These are phyloP conservation scores for Dysphania ambrosioides DNA, from an alignment of 148 eudicot genomes.

Conservation along the genomic window DNA sequence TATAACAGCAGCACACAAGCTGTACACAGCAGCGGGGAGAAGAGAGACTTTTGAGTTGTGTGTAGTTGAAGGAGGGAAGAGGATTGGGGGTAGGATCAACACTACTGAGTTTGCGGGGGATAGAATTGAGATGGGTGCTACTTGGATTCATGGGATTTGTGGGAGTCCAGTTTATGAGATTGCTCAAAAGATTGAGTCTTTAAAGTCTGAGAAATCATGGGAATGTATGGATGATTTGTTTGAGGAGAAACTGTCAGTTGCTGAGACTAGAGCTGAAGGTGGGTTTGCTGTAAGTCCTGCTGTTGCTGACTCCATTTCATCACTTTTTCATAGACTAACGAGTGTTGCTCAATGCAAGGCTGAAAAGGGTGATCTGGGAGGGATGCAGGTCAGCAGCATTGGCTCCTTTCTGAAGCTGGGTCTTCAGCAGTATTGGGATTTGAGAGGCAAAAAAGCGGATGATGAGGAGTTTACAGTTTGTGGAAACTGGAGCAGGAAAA, in stretches of 20 bases:
- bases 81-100: slow-evolving; percentile 86
- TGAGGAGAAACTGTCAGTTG: slow-evolving; percentile 35
- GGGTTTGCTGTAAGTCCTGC: slow-evolving; percentile 50
- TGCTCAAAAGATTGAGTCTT: slow-evolving; percentile 50
- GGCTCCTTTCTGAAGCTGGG: slow-evolving; percentile 64
- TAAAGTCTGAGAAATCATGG: slow-evolving; percentile 69
- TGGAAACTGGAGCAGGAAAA: slow-evolving; percentile 49
- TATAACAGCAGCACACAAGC: slow-evolving; percentile 79
- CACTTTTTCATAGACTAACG: slow-evolving; percentile 58
- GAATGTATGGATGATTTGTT: slow-evolving; percentile 75
- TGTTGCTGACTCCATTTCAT: slow-evolving; percentile 52
- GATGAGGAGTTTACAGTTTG: slow-evolving; percentile 23
- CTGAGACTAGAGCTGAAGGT: slow-evolving; percentile 63
- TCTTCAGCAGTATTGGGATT: slow-evolving; percentile 39
- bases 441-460: neutral
- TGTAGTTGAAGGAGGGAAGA: slow-evolving; percentile 81
- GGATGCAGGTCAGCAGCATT: slow-evolving; percentile 41
- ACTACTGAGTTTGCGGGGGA: slow-evolving; percentile 74
- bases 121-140: slow-evolving; percentile 87
- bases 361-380: slow-evolving; percentile 26
- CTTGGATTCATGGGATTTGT: slow-evolving; percentile 93
- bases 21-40: slow-evolving; percentile 47
- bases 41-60: slow-evolving; percentile 51
- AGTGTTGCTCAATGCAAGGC: slow-evolving; percentile 55
- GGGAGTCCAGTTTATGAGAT: slow-evolving; percentile 79